Evolutionary conservation across 1,139 yeast genomes (phyloP), one percentile per base, ranked within the genome.

Genomic region (Pichia sp.): DNA sequence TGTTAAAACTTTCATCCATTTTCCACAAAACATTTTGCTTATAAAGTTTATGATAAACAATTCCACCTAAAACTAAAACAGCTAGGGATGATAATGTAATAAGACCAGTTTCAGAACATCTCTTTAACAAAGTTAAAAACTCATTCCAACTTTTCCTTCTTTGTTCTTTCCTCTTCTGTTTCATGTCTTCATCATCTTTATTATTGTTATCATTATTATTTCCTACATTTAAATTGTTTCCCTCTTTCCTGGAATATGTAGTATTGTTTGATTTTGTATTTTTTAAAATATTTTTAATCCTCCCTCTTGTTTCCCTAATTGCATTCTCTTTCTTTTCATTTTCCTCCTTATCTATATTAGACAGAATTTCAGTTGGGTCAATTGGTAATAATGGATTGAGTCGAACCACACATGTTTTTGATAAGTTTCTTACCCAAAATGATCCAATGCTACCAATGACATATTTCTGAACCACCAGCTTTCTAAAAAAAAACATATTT

Each of bases 71-170:
- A 0, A 86, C 94, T 28, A 86, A 71, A 44, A 86, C 79, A 2
- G 80, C 75, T 30, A 86, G 67, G 2, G 94, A 83, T n/a, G 88
- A 80, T 47, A 86, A 71, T 32, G 92, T 86, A 44, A 86, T 81
- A 2, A 87, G 82, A 1, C 84, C 81, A 0, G 95, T 80, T 60
- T 86, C 95, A 2, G 79, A 59, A 51, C 85, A 77, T 60, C 83
- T 85, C 58, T 73, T 59, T 4, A 71, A 40, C 32, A 79, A 69
- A 3, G 61, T 54, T 27, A 57, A 57, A 3, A 39, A 68, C 48
- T 43, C 57, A 61, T 9, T 61, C 64, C 56, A 53, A 46, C n/a
- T 37, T 40, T 31, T 50, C 46, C 27, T 44, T 34, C 28, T 43
- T 43, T 18, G 38, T 41, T 37, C 39, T 41, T 30, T 38, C 29